Base-by-base conservation (phyloP, 2,329 filamentous ascomycete species). In the Thielaviopsis euricoi region DNA sequence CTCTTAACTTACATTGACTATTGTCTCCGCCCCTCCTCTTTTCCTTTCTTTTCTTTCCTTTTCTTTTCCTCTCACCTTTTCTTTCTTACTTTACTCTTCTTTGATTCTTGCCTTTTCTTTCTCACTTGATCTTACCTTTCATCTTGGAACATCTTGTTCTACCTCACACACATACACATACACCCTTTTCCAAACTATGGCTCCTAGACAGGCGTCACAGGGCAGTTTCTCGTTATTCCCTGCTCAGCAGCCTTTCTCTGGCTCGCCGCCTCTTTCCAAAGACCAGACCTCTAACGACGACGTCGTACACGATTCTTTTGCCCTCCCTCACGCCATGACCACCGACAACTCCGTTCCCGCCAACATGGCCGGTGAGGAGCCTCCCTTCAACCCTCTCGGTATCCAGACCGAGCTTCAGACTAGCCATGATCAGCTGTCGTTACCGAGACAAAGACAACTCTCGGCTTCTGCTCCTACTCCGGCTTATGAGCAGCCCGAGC, bases 361-460 rank as follows among this genome's bases (percentile, higher is more conserved):
- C 15, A 43, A 10, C 37, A 43, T 43, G 37, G 10, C 13, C 2
- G 37, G 37, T 10, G 37, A 15, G 7, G 37, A 43, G 37, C 37
- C 37, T 43, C 37, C 37, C 13, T n/a, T 43, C 37, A 40, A 52
- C 23, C 37, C 55, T 21, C 49, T 46, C 21, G 55, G 55, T 6
- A 52, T 46, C 17, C 49, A 46, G 21, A 26, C 49, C 21, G 37
- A 43, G 37, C 17, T 15, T 43, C 37, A 43, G 37, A 43, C 37
- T 15, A 43, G 37, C 37, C 37, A 15, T 15, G 37, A 17, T 3
- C 37, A 43, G 37, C 37, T 43, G 13, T 43, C 37, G 17, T 15
- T 43, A 54, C 49, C 60, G 71, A 71, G 53, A 80, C 37, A 43
- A 15, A 43, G 37, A 43, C 37, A 43, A n/a, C 37, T 43, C 17